Evolutionary conservation across 2,329 filamentous ascomycete genomes (phyloP).

Genomic region (Trichoderma sp.): DNA sequence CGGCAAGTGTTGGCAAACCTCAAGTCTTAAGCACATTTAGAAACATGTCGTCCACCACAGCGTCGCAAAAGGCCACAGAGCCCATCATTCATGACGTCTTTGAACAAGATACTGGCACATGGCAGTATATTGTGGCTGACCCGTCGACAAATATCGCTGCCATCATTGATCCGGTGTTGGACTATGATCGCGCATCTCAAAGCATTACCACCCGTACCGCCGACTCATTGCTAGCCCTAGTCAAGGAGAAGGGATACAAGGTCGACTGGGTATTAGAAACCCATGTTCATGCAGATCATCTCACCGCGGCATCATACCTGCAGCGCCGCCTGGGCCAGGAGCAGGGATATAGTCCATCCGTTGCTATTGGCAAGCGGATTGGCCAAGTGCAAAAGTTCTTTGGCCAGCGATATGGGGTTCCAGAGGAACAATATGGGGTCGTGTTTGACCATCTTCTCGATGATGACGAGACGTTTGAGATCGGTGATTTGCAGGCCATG

Average conservation of each 20-base stretch:
- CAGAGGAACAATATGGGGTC: conserved; percentile 41
- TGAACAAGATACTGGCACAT: conserved; percentile 50
- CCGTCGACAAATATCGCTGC: conserved; percentile 48
- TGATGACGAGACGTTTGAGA: conserved; percentile 53
- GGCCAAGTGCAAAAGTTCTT: conserved; percentile 52
- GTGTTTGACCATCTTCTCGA: conserved; percentile 56
- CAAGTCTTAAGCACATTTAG: background rate
- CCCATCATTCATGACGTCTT: conserved; percentile 43
- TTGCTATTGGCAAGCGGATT: conserved; percentile 60
- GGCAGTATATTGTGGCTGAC: conserved; percentile 63
- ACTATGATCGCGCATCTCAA: conserved; percentile 50
- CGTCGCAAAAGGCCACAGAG: conserved; percentile 24
- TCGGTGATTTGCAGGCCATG: conserved; percentile 48
- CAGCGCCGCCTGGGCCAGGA: conserved; percentile 44
- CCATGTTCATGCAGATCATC: conserved; percentile 61
- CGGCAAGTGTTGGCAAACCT: background rate
- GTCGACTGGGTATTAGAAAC: conserved; percentile 61
- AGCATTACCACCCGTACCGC: conserved; percentile 53
- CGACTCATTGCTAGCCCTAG: conserved; percentile 49
- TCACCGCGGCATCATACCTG: conserved; percentile 61
- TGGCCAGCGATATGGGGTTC: conserved; percentile 49
- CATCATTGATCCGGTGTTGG: conserved; percentile 64
- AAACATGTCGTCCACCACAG: background rate
- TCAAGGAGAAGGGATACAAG: conserved; percentile 48
- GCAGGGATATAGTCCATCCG: conserved; percentile 41